phyloP scores from a whole-genome alignment of 805 yeast genomes.

The Spathaspora sp. region DNA sequence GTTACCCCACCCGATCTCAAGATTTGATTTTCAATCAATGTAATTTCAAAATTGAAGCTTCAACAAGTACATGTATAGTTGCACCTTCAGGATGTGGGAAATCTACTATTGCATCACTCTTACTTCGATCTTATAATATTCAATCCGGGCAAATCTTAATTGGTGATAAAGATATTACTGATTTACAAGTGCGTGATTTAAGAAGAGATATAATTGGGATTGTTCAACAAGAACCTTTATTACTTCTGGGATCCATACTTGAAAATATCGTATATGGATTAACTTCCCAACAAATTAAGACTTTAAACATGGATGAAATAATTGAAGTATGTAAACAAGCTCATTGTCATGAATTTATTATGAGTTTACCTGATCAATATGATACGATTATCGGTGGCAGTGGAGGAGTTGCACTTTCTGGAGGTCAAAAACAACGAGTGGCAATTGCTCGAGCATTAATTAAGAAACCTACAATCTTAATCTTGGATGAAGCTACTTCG shows the following conservation, averaged over 20 bases:
- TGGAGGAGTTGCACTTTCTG: constrained; percentile 58
- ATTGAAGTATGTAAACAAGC: constrained; percentile 47
- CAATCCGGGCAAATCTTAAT: constrained; percentile 45
- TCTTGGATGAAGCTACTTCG: constrained; percentile 69
- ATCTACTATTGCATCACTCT: constrained; percentile 52
- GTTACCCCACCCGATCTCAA: constrained; percentile 38
- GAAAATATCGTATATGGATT: constrained; percentile 57
- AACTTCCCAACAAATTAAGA: constrained; percentile 31
- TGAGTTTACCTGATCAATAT: constrained; percentile 56
- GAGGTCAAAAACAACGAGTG: constrained; percentile 75
- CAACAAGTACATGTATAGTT: constrained; percentile 40
- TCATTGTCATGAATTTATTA: constrained; percentile 55
- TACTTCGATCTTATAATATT: constrained; percentile 51
- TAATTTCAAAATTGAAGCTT: constrained; percentile 30
- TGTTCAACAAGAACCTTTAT: constrained; percentile 61
- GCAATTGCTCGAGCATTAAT: constrained; percentile 75
- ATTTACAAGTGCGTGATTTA: constrained; percentile 46
- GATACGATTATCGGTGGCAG: constrained; percentile 58
- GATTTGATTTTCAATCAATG: constrained; percentile 35
- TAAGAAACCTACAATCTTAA: constrained; percentile 59
- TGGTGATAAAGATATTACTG: constrained; percentile 49
- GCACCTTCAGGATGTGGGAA: constrained; percentile 66
- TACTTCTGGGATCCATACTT: constrained; percentile 51
- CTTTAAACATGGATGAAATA: constrained; percentile 39
- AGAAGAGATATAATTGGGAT: constrained; percentile 50